Evolutionary conservation across 2,329 filamentous ascomycete species (phyloP), one percentile per base, ranked within the genome.

Genomic region (Mariannaea sp.): DNA sequence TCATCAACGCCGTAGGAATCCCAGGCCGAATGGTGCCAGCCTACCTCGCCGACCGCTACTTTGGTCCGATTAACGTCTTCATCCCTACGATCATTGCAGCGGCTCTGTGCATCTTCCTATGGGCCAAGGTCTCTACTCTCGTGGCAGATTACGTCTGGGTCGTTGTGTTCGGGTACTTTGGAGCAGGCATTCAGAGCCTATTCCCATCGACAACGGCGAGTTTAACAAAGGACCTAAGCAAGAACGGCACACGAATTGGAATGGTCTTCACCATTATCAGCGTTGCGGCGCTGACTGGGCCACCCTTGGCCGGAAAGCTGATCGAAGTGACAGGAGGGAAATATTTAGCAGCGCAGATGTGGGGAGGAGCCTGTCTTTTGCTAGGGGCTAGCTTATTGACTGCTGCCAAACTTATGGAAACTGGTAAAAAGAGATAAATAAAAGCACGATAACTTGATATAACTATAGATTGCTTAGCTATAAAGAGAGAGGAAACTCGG

Each of bases 151-250:
- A 88, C 62, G 76, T 74, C 1, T 90, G 88, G 78, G 73, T 81
- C 0, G 72, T 77, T 0, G 75, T 86, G 50, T 89, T 87, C 64
- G 88, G 88, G 1, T 75, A 89, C 41, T 79, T 79, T 2, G 83
- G 79, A 0, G 85, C 84, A 0, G 84, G 78, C 0, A 81, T 89
- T 40, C 86, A 89, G 69, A 79, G 80, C 6, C 66, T 90, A 9
- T 89, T 89, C 61, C 86, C 87, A 0, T 83, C 85, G 0, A 68
- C 69, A 5, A 57, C 68, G 10, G 69, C 68, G 1, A 61, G 79
- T 20, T 67, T 86, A 49, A 82, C 78, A 4, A 74, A 73, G 4
- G 81, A 85, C 58, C 64, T 81, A 55, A 70, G 74, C 10, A 83
- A 82, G 65, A 72, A 76, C 4, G 83, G 83, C 0, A 79, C 80